phyloP scores from a whole-genome alignment of 805 yeast species.

The baker's yeast (Saccharomyces cerevisiae) region DNA sequence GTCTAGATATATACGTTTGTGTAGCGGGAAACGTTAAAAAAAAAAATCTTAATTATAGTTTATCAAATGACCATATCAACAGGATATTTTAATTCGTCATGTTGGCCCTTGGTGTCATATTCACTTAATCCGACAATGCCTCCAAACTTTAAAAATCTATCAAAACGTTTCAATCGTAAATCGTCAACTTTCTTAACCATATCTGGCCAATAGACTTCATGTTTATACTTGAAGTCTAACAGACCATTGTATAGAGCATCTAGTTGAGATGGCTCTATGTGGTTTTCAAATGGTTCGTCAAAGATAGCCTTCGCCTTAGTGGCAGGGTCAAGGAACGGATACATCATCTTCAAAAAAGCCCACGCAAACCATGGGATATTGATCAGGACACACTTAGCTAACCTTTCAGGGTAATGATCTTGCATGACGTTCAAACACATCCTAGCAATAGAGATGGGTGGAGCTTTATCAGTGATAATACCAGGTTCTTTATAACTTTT shows the following conservation, averaged over 20 bases:
- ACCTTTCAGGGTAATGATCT: slow-evolving; percentile 50
- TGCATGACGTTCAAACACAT: slow-evolving; percentile 46
- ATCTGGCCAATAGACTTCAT: slow-evolving; percentile 46
- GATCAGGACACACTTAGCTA: slow-evolving; percentile 46
- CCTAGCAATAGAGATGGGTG: slow-evolving; percentile 42
- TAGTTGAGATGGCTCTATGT: slow-evolving; percentile 45
- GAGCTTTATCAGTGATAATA: slow-evolving; percentile 35
- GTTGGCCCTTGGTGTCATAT: slow-evolving; percentile 38
- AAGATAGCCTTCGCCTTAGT: slow-evolving; percentile 50
- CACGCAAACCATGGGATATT: slow-evolving; percentile 52
- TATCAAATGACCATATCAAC: slow-evolving; percentile 9
- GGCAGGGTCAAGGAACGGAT: slow-evolving; percentile 52
- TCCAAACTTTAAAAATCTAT: slow-evolving; percentile 35
- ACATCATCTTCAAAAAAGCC: slow-evolving; percentile 47
- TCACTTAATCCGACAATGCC: slow-evolving; percentile 47
- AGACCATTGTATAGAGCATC: slow-evolving; percentile 42
- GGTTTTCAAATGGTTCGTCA: slow-evolving; percentile 49
- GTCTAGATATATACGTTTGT: not conserved
- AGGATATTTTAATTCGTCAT: slow-evolving; percentile 19
- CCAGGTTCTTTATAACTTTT: slow-evolving; percentile 36
- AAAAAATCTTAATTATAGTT: not conserved
- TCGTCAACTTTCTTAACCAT: slow-evolving; percentile 37
- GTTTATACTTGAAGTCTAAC: slow-evolving; percentile 44
- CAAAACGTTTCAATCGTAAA: slow-evolving; percentile 33
- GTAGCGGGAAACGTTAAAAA: not conserved